Evolutionary conservation across 768 basidiomycete genomes (phyloP).

Genomic region (Boletellus sp.): DNA sequence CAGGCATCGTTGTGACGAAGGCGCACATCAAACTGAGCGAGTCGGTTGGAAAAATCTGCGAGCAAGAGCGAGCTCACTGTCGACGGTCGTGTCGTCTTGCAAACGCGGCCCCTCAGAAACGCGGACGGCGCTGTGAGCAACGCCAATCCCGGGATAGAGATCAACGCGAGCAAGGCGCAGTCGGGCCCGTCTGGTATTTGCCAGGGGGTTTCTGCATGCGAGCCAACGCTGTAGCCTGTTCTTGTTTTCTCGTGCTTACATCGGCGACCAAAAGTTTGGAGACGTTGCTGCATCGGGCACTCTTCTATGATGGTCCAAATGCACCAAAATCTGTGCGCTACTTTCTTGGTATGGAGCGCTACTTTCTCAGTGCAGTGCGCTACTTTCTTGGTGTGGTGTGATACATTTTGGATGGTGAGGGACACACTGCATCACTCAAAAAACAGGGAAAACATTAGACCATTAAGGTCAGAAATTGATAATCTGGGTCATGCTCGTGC

Average conservation of each 20-base stretch:
- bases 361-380: no score
- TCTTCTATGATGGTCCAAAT: no score
- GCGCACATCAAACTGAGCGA: constrained; percentile 95
- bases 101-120: constrained; percentile 59
- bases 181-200: constrained; percentile 95
- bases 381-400: no score
- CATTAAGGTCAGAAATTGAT: no score
- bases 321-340: no score
- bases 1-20: constrained; percentile 89
- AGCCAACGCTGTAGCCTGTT: constrained; percentile 26
- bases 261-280: constrained; percentile 56
- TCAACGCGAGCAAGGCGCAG: constrained; percentile 90
- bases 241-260: neutral
- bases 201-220: constrained; percentile 94
- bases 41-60: constrained; percentile 81
- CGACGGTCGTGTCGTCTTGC: constrained; percentile 81
- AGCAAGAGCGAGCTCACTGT: constrained; percentile 66
- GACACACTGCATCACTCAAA: no score
- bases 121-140: constrained; percentile 57
- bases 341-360: no score
- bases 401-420: no score
- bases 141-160: constrained; percentile 77
- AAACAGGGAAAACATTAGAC: no score
- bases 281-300: constrained; percentile 75
- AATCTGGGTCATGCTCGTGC: no score